Evolutionary conservation across 228 moss, liverwort and hornwort genomes (phyloP), one percentile per base, ranked within the genome.

Genomic region (Sphagnum fallax): DNA sequence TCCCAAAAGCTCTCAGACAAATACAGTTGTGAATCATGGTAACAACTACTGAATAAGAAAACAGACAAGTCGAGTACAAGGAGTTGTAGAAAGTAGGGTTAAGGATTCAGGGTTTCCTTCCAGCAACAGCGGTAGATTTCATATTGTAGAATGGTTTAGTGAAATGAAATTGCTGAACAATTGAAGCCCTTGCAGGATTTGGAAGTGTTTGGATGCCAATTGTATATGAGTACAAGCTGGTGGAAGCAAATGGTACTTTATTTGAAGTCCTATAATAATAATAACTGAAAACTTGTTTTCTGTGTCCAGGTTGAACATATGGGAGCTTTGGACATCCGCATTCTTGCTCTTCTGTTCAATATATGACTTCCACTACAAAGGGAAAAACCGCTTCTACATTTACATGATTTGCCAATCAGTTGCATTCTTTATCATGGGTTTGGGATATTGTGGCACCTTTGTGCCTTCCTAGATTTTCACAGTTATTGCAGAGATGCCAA

Each of bases 401-500:
- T 95, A 95, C 75, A 70, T 92, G 61, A 90, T 95, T 49, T 69
- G 92, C 8, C 90, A 95, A 70, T 65, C 92, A 8, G 88, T 85
- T 71, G 92, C 87, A 5, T 95, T 92, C 48, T 74, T 87, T 47
- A 75, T 92, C 67, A 92, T 92, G 95, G 92, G 95, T 14, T 12
- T 95, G 47, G 95, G 95, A 61, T 95, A 95, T 48, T 82, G 92
- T 2, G 95, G 95, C 77, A 95, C 95, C 52, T 90, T 92, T 80
- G 75, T 94, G 49, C 89, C 88, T 4, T 8, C 57, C 15, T 73
- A 32, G 32, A 32, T 32, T 32, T 32, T 32, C 2, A 32, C 2
- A 32, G 2, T 32, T 32, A 32, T 32, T 32, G 2, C 32, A 32
- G 32, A 32, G 32, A 2, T 32, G 0, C 32, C 32, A 32, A 32